Evolutionary conservation across 306 rosid species (phyloP).

Genomic region (Dicorynia guianensis): DNA sequence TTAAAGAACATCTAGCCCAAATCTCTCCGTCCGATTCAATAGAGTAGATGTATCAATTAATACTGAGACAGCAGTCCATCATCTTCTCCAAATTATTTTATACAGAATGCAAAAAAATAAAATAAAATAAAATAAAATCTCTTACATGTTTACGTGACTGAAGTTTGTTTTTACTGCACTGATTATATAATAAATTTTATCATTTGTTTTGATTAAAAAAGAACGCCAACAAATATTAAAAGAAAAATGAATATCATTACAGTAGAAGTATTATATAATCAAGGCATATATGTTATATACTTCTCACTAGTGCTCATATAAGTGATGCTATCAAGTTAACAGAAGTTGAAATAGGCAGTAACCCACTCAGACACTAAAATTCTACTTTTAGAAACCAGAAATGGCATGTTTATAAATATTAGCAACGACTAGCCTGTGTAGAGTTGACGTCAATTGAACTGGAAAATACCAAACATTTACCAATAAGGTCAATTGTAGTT

Average conservation of each 20-base stretch:
- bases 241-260: neutral
- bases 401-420: conserved; percentile 6
- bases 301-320: neutral
- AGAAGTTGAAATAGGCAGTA: neutral
- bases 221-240: neutral
- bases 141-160: neutral
- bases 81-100: neutral
- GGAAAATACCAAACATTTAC: conserved; percentile 50
- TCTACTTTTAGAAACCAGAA: neutral
- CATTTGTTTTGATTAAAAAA: neutral
- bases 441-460: conserved; percentile 7
- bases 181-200: neutral
- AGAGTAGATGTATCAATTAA: neutral
- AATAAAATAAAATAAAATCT: too few relatives aligned
- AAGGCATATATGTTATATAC: neutral
- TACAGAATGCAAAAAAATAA: neutral
- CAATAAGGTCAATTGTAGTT: conserved; percentile 87
- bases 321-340: neutral
- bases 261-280: neutral
- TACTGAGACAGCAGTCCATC: neutral
- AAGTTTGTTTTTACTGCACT: neutral
- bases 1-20: conserved; percentile 7
- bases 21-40: conserved; percentile 16
- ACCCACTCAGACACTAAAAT: neutral
- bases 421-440: neutral